Percentiles rank a stretch among this genome's conserved stretches.
phyloP scores from a whole-genome alignment of 2,329 filamentous ascomycete species.

The Septoria linicola region DNA sequence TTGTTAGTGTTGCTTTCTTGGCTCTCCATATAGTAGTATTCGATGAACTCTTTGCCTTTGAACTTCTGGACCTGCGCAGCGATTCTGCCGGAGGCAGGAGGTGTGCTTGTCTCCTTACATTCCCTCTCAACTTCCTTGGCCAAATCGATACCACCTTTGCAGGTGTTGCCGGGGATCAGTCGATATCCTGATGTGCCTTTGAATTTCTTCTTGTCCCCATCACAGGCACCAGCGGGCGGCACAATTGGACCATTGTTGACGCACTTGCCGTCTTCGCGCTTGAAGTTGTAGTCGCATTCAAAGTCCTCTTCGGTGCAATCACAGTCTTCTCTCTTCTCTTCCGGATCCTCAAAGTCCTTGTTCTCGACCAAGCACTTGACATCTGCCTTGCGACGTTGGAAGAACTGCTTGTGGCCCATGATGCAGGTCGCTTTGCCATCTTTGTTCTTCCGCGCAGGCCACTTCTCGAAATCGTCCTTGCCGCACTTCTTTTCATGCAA shows the following conservation, averaged over 20 bases:
- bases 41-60: conserved; percentile 54
- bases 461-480: conserved; percentile 75
- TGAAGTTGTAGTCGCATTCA: conserved; percentile 94
- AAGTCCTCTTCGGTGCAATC: conserved; percentile 82
- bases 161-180: conserved; percentile 70
- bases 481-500: conserved; percentile 79
- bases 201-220: conserved; percentile 69
- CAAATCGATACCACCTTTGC: conserved; percentile 43
- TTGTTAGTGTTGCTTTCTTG: conserved; percentile 50
- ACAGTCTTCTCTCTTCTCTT: conserved; percentile 69
- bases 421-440: conserved; percentile 81
- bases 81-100: conserved; percentile 66
- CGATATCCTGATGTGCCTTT: conserved; percentile 87
- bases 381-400: conserved; percentile 77
- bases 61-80: conserved; percentile 62
- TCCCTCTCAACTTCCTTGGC: conserved; percentile 64
- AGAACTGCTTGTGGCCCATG: conserved; percentile 94
- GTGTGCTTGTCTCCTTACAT: conserved; percentile 63
- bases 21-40: conserved; percentile 76
- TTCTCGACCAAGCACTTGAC: conserved; percentile 81
- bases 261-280: conserved; percentile 68
- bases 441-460: conserved; percentile 79
- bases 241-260: conserved; percentile 61
- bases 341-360: conserved; percentile 76
- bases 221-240: conserved; percentile 71